Base-by-base conservation (phyloP, 2,329 filamentous ascomycete species). In the Pleomassaria siparia region DNA sequence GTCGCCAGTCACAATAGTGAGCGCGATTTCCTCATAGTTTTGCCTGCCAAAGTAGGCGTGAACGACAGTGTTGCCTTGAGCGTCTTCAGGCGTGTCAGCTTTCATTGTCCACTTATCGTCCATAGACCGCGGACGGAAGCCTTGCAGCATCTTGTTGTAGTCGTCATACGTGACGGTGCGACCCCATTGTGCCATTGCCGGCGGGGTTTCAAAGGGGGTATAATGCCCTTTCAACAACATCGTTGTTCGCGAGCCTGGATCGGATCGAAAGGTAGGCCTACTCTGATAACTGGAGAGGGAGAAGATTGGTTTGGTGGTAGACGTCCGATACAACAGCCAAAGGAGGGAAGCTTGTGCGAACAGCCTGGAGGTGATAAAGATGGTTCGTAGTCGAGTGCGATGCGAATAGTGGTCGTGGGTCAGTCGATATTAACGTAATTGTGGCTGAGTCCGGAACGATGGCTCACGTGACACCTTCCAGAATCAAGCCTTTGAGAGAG, bases 1-100 rank as follows among this genome's bases (percentile, higher is more conserved):
- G 32, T 55, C 49, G 40, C 49, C 46, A 30, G 49, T 35, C 3
- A 32, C 35, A 24, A 37, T 37, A 22, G 7, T n/a, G 35, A 37
- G 35, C 35, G 18, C 4, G 35, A 37, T 37, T 21, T 22, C 35
- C 35, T 37, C 35, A 37, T n/a, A 7, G 12, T 6, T 6, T 37
- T 22, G 7, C 35, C 35, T 8, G 35, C 35, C 35, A 37, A 22
- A 37, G 35, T 37, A 37, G 35, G 12, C 20, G 12, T 37, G 35
- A 13, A 37, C 4, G 18, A 37, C 20, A 37, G 35, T n/a, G 35
- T 37, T 37, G 35, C 35, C 20, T 24, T 37, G 35, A 3, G 35
- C 35, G 32, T 35, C 32, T 37, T 37, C 35, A 13, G 35, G 35
- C 20, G 13, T n/a, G 11, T 37, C 20, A 13, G 35, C n/a, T 37